Conservation (phyloP, 352 stramenopile genomes). For the Pythium coloratum region DNA sequence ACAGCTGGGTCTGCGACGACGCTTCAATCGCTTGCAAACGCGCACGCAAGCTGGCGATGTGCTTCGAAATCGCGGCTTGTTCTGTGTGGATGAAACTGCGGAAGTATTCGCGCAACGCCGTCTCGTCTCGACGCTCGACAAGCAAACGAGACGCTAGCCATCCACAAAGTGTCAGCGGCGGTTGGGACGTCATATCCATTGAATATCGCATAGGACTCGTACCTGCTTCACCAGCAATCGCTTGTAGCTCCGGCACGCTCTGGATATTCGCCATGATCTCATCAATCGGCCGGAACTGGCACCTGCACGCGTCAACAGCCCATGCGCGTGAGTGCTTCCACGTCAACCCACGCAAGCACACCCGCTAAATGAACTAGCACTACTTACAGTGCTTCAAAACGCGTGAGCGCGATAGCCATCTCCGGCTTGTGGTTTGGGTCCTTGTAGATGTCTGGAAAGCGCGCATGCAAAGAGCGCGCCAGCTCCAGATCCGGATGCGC, state of each 20-base stretch:
- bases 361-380: background rate
- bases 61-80: conserved; percentile 51
- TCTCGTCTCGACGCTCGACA: conserved; percentile 35
- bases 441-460: conserved; percentile 94
- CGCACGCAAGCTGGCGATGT: conserved; percentile 78
- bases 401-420: conserved; percentile 98
- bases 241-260: conserved; percentile 88
- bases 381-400: conserved; percentile 92
- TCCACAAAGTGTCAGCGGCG: background rate
- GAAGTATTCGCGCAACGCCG: conserved; percentile 70
- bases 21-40: conserved; percentile 54
- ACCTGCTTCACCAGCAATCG: conserved; percentile 55
- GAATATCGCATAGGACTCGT: background rate
- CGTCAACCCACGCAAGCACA: no score
- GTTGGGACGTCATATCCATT: background rate
- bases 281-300: conserved; percentile 92
- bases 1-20: conserved; percentile 23
- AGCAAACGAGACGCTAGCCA: conserved; percentile 41
- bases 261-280: conserved; percentile 92
- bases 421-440: conserved; percentile 99
- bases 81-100: conserved; percentile 80
- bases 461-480: conserved; percentile 76
- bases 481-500: conserved; percentile 84
- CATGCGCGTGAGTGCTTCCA: conserved; percentile 4
- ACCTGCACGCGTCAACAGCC: conserved; percentile 27